Percentiles rank a stretch among this genome's conserved stretches.
These are phyloP conservation scores for Symbiotaphrina buchneri DNA, from an alignment of 495 filamentous ascomycete genomes.

Conservation along the genomic window DNA sequence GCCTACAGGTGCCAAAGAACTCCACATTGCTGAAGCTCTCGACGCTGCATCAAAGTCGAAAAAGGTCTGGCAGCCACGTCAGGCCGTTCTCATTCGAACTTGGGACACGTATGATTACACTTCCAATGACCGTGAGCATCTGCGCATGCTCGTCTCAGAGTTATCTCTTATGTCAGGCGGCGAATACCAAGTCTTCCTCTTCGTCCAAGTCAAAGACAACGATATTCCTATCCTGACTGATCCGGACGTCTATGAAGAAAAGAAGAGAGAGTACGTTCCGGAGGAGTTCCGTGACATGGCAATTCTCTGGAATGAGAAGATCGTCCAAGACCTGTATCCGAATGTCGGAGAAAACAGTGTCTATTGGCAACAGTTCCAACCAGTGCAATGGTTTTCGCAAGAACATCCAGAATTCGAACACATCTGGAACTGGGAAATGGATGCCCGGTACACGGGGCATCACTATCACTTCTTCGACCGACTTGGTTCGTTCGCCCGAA, in stretches of 20 bases:
- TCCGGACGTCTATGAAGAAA: constrained; percentile 24
- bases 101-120: constrained; percentile 46
- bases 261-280: constrained; percentile 31
- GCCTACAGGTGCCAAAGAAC: constrained; percentile 2
- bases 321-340: constrained; percentile 7
- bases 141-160: constrained; percentile 55
- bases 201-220: constrained; percentile 48
- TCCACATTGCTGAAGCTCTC: no score
- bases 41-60: constrained; percentile 3
- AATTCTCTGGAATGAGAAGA: constrained; percentile 39
- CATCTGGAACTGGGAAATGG: constrained; percentile 60
- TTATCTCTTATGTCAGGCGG: constrained; percentile 47
- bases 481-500: constrained; percentile 29
- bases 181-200: constrained; percentile 54
- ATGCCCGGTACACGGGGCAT: constrained; percentile 47
- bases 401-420: constrained; percentile 49
- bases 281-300: constrained; percentile 42
- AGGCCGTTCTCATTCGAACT: constrained; percentile 46
- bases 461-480: constrained; percentile 46
- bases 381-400: constrained; percentile 41
- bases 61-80: constrained; percentile 26
- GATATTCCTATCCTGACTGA: constrained; percentile 30
- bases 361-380: constrained; percentile 28
- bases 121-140: constrained; percentile 43
- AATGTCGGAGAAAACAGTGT: constrained; percentile 16